phyloP scores from a whole-genome alignment of 306 rosid species.

The Acacia melanoxylon region DNA sequence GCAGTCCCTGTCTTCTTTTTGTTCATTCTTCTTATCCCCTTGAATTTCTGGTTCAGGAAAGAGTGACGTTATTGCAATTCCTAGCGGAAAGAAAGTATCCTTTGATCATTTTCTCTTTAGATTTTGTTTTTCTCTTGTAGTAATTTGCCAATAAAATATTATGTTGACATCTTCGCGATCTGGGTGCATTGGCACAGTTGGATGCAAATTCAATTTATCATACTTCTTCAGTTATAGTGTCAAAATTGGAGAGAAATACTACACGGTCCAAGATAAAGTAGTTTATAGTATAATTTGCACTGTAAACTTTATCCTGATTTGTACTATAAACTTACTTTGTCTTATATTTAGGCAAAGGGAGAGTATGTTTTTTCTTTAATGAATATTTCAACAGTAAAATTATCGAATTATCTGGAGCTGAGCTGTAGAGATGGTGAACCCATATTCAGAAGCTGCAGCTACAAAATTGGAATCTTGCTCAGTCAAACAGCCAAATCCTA shows the following conservation, averaged over 20 bases:
- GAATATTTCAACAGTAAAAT: constrained; percentile 42
- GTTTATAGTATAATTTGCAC: no score
- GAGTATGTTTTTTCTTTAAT: constrained; percentile 34
- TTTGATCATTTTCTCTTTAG: neutral
- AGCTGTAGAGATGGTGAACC: constrained; percentile 50
- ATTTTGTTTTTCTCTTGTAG: neutral
- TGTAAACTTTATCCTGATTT: no score
- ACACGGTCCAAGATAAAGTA: no score
- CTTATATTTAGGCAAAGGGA: no score
- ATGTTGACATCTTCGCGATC: neutral
- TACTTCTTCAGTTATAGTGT: neutral
- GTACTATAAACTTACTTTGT: no score
- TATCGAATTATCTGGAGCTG: constrained; percentile 54
- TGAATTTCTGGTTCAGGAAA: constrained; percentile 52
- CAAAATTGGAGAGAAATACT: neutral
- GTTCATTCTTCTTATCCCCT: neutral
- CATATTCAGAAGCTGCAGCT: constrained; percentile 64
- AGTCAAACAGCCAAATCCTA: constrained; percentile 63
- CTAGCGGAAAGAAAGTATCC: constrained; percentile 65
- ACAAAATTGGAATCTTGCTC: constrained; percentile 73
- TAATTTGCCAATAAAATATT: neutral
- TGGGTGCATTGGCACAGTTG: neutral
- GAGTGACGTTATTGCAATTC: constrained; percentile 46
- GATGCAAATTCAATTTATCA: neutral
- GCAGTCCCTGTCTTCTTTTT: neutral